Conservation (phyloP, 441 rosid genomes). For the Viola pubescens region DNA sequence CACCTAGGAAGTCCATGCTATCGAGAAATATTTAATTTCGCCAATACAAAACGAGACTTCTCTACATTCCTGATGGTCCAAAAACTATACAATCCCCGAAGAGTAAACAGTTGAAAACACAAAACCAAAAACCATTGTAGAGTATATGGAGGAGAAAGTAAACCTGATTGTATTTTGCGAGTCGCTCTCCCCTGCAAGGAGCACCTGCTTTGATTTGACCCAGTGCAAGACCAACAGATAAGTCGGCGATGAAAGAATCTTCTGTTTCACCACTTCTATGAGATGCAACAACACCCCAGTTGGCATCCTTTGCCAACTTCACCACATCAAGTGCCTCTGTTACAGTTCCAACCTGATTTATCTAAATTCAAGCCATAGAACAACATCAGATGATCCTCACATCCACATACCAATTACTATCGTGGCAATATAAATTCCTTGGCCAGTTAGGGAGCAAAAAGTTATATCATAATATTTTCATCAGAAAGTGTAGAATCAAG, state of each 20-base stretch:
- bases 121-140: neutral
- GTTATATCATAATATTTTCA: conserved; percentile 1
- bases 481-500: neutral
- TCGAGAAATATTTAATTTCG: too few relatives aligned
- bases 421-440: neutral
- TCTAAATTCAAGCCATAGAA: conserved; percentile 31
- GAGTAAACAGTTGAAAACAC: neutral
- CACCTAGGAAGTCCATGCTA: too few relatives aligned
- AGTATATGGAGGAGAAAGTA: conserved; percentile 5
- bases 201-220: conserved; percentile 96
- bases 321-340: conserved; percentile 88
- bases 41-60: too few relatives aligned
- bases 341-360: conserved; percentile 94
- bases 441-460: neutral
- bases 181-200: conserved; percentile 94
- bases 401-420: neutral
- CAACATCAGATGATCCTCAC: neutral
- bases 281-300: conserved; percentile 85
- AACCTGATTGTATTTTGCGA: conserved; percentile 95
- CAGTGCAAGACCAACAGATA: conserved; percentile 74
- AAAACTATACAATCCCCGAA: neutral
- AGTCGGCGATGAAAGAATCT: conserved; percentile 85
- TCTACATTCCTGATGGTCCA: too few relatives aligned
- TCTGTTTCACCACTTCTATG: conserved; percentile 89
- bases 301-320: conserved; percentile 80